Evolutionary conservation across 2,329 filamentous ascomycete genomes (phyloP).

Genomic region (Xylariaceae sp.): DNA sequence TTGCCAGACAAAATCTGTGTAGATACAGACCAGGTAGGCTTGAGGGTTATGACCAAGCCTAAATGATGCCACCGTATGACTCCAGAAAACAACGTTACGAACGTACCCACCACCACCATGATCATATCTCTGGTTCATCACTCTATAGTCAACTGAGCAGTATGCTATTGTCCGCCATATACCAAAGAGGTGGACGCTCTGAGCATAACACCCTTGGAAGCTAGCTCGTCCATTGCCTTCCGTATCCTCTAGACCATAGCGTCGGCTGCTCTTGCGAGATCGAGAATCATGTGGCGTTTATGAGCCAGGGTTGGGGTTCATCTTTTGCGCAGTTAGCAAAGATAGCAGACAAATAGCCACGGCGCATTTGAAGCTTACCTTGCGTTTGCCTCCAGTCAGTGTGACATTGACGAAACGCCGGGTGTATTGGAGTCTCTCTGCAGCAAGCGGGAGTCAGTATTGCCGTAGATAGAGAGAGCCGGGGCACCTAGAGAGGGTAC

Average conservation of each 20-base stretch:
- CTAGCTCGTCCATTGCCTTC: constrained; percentile 37
- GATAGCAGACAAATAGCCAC: too few relatives aligned
- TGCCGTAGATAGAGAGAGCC: neutral
- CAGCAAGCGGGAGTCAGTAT: too few relatives aligned
- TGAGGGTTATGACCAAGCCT: constrained; percentile 34
- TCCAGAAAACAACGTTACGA: constrained; percentile 39
- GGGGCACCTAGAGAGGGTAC: neutral
- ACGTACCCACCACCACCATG: constrained; percentile 32
- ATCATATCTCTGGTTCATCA: constrained; percentile 32
- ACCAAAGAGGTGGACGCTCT: constrained; percentile 36
- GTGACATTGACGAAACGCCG: constrained; percentile 98
- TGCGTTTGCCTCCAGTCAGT: constrained; percentile 97
- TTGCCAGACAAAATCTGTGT: constrained; percentile 32
- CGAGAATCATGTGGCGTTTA: constrained; percentile 37
- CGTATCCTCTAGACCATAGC: constrained; percentile 33
- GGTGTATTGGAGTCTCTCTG: too few relatives aligned
- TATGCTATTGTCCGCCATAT: constrained; percentile 31
- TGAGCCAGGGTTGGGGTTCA: constrained; percentile 50
- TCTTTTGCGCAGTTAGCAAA: constrained; percentile 38
- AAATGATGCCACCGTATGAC: constrained; percentile 40
- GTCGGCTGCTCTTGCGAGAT: constrained; percentile 37
- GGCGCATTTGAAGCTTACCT: constrained; percentile 67
- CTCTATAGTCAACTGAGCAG: constrained; percentile 34
- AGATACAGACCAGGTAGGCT: constrained; percentile 35
- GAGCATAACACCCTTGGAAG: constrained; percentile 23